Conservation (phyloP, 1,139 yeast species). For the Saccharomyces hybrid region DNA sequence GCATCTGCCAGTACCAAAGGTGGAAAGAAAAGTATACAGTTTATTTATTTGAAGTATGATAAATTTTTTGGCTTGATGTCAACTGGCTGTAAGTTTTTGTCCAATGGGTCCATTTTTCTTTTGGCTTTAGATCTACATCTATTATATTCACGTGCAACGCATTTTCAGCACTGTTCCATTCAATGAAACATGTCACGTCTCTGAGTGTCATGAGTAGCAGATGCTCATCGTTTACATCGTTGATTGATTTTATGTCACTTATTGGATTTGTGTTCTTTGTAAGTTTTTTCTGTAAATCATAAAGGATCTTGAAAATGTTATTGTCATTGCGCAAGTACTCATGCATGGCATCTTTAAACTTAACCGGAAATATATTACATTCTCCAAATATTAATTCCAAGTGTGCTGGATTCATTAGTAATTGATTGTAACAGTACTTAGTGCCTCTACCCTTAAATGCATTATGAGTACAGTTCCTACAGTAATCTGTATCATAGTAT, state of each 20-base stretch:
- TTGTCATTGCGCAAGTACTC: conserved; percentile 13
- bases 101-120: conserved; percentile 24
- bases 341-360: conserved; percentile 10
- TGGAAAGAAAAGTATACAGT: neutral
- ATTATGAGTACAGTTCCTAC: conserved; percentile 30
- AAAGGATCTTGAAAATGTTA: conserved; percentile 18
- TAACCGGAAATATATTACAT: conserved; percentile 8
- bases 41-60: neutral
- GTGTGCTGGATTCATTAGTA: conserved; percentile 10
- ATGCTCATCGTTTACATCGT: conserved; percentile 10
- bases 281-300: conserved; percentile 14
- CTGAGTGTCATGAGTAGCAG: conserved; percentile 26
- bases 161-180: conserved; percentile 14
- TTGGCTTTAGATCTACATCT: conserved; percentile 29
- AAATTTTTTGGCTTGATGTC: neutral
- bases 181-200: conserved; percentile 29
- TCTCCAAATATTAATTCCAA: conserved; percentile 8
- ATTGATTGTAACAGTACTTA: conserved; percentile 20
- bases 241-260: conserved; percentile 1
- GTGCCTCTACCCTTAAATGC: conserved; percentile 16
- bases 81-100: conserved; percentile 9
- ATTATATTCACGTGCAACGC: conserved; percentile 15
- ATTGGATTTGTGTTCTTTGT: conserved; percentile 1
- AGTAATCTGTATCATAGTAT: conserved; percentile 14
- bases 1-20: neutral